A percentile compares a stretch with the other conserved stretches of the same genome.
phyloP scores from a whole-genome alignment of 441 rosid species.

The Pelargonium hybrid region DNA sequence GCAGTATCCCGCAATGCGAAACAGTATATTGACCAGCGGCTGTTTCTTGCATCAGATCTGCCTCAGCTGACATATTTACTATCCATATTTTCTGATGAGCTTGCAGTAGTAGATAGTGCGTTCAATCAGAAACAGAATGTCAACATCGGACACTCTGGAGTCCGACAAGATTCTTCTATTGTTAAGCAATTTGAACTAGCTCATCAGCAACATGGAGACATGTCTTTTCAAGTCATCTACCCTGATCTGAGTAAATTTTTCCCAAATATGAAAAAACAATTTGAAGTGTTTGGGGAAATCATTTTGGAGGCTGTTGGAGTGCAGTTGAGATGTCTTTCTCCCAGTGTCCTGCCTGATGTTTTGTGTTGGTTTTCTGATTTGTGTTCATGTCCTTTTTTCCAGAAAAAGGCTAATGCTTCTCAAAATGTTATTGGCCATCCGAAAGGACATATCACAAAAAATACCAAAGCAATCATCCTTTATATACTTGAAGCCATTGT shows the following conservation, averaged over 20 bases:
- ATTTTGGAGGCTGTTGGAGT: constrained; percentile 73
- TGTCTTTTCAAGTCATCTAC: constrained; percentile 48
- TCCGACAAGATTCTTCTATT: constrained; percentile 18
- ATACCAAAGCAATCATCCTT: constrained; percentile 69
- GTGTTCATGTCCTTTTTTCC: constrained; percentile 52
- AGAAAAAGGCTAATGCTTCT: constrained; percentile 23
- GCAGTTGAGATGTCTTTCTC: constrained; percentile 60
- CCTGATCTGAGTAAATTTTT: constrained; percentile 59
- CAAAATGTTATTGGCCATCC: constrained; percentile 29
- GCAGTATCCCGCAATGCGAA: constrained; percentile 63
- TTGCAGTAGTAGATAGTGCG: constrained; percentile 39
- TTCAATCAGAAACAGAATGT: constrained; percentile 28
- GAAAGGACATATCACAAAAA: constrained; percentile 59
- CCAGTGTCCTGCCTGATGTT: constrained; percentile 54
- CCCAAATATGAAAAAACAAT: constrained; percentile 62
- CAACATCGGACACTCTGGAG: constrained; percentile 25
- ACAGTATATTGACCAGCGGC: constrained; percentile 41
- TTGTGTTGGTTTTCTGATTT: constrained; percentile 83
- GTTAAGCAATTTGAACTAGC: constrained; percentile 22
- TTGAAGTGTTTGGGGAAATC: constrained; percentile 57
- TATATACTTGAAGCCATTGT: constrained; percentile 63
- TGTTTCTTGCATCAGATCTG: constrained; percentile 61
- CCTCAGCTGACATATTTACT: constrained; percentile 50
- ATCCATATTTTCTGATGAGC: constrained; percentile 63
- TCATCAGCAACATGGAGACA: constrained; percentile 29